phyloP scores from a whole-genome alignment of 352 stramenopile species.

The Phytophthora hibernalis region DNA sequence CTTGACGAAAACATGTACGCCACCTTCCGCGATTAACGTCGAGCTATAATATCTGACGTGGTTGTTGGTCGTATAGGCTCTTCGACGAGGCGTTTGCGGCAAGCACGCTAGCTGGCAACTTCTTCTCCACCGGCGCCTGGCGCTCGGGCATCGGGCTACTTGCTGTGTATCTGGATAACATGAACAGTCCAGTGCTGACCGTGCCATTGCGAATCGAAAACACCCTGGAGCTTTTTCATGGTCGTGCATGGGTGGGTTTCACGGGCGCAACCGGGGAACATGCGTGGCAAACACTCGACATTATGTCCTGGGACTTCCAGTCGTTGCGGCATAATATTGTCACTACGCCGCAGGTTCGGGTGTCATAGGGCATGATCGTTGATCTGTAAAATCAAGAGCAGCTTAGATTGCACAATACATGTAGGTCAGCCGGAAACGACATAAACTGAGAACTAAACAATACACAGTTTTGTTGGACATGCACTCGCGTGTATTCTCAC shows the following conservation, averaged over 20 bases:
- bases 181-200: conserved; percentile 77
- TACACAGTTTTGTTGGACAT: conserved; percentile 36
- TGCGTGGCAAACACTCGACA: conserved; percentile 91
- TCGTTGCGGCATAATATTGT: conserved; percentile 53
- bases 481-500: conserved; percentile 48
- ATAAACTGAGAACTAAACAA: conserved; percentile 15
- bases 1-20: conserved; percentile 70
- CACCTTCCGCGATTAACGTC: neutral
- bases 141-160: conserved; percentile 76
- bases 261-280: conserved; percentile 86
- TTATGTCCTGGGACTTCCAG: conserved; percentile 86
- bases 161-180: conserved; percentile 89
- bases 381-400: neutral
- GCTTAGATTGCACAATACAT: too few species aligned
- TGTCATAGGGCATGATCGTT: conserved; percentile 6
- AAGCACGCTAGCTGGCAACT: conserved; percentile 64
- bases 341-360: conserved; percentile 19
- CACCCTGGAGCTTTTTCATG: conserved; percentile 83
- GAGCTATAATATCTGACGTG: conserved; percentile 10
- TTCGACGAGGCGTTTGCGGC: conserved; percentile 68
- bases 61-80: conserved; percentile 38
- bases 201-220: conserved; percentile 89
- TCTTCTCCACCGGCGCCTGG: conserved; percentile 73
- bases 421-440: conserved; percentile 11
- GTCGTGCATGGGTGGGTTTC: conserved; percentile 92